Conservation (phyloP, 306 rosid species). For the Lagenaria siceraria region DNA sequence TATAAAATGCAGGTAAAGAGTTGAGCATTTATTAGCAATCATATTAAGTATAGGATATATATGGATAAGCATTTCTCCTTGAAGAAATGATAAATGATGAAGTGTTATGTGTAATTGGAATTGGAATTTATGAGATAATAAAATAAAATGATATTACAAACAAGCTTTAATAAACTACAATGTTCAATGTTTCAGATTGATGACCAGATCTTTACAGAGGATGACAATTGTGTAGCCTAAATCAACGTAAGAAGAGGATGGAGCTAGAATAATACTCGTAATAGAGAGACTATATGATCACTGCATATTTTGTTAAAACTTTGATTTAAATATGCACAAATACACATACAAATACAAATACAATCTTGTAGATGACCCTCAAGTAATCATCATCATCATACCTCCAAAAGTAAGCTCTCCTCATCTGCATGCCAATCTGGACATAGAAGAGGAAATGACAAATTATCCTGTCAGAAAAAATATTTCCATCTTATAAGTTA, state of each 20-base stretch:
- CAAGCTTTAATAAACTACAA: background rate
- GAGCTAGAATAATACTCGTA: background rate
- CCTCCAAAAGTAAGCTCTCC: slow-evolving; percentile 78
- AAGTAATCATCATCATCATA: slow-evolving; percentile 8
- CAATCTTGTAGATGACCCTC: background rate
- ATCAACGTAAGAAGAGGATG: background rate
- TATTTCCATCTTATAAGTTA: background rate
- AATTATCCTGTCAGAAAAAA: slow-evolving; percentile 52
- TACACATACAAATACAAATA: background rate
- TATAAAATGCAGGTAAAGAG: background rate
- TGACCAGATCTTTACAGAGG: background rate
- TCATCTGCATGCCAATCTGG: slow-evolving; percentile 89
- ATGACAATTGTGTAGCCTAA: background rate
- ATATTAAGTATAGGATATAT: background rate
- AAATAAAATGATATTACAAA: background rate
- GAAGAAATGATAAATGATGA: background rate
- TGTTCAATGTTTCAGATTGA: background rate
- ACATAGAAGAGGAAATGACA: slow-evolving; percentile 73
- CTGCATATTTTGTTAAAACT: background rate
- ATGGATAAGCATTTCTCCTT: background rate
- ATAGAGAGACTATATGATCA: background rate
- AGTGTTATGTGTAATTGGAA: background rate
- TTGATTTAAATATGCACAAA: background rate
- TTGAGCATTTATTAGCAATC: background rate
- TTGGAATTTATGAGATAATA: background rate